Percentiles rank a stretch among this genome's conserved stretches.
phyloP scores from a whole-genome alignment of 768 basidiomycete genomes.

The Xerocomus spinulosus region DNA sequence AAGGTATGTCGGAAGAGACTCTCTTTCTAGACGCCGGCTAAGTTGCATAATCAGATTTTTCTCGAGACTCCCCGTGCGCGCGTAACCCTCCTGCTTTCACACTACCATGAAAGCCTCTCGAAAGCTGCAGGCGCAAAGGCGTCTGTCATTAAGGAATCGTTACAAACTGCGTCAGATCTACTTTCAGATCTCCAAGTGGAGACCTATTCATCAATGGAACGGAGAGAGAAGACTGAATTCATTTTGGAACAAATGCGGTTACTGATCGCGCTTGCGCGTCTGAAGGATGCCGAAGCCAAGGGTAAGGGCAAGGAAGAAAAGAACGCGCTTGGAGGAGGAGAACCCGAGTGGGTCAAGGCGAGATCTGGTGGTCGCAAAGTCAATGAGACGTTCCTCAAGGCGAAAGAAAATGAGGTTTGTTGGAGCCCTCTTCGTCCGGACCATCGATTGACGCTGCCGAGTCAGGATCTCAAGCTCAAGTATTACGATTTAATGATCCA shows the following conservation, averaged over 20 bases:
- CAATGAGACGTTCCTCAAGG: slow-evolving; percentile 88
- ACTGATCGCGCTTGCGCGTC: slow-evolving; percentile 67
- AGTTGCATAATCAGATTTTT: slow-evolving; percentile 63
- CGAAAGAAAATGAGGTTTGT: slow-evolving; percentile 79
- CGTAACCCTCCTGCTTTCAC: slow-evolving; percentile 82
- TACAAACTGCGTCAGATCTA: slow-evolving; percentile 86
- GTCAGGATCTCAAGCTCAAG: slow-evolving; percentile 89
- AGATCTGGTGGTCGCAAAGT: slow-evolving; percentile 90
- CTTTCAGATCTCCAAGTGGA: slow-evolving; percentile 96
- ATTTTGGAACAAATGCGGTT: slow-evolving; percentile 97
- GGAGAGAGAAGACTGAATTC: slow-evolving; percentile 96
- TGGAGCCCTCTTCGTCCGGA: slow-evolving; percentile 1
- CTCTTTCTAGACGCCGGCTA: not conserved
- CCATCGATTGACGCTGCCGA: not conserved
- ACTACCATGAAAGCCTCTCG: slow-evolving; percentile 74
- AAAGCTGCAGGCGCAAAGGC: slow-evolving; percentile 39
- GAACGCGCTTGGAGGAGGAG: slow-evolving; percentile 63
- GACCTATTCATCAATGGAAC: slow-evolving; percentile 98
- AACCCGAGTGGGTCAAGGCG: slow-evolving; percentile 91
- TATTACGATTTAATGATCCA: slow-evolving; percentile 97
- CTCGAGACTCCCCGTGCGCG: slow-evolving; percentile 95
- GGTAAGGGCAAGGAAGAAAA: slow-evolving; percentile 50
- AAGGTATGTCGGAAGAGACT: slow-evolving; percentile 56
- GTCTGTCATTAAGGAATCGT: slow-evolving; percentile 51
- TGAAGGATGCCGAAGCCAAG: slow-evolving; percentile 65